Evolutionary conservation across 805 yeast genomes (phyloP).

Genomic region (Wickerhamomyces pijperi): DNA sequence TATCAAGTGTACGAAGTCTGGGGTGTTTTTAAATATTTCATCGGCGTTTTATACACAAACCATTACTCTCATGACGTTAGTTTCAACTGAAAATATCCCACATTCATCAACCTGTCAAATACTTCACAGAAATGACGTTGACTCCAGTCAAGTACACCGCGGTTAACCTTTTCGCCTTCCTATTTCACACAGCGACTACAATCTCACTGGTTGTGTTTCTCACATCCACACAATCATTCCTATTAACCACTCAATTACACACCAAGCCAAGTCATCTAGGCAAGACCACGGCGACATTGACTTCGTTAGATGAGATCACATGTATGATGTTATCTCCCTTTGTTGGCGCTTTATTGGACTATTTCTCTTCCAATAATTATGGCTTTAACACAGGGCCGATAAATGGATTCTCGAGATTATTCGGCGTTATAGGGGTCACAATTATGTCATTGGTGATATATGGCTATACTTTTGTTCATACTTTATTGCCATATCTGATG

Average conservation of each 20-base stretch:
- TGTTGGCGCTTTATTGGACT: constrained; percentile 36
- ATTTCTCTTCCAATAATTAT: constrained; percentile 27
- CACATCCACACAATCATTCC: constrained; percentile 32
- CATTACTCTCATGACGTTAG: too few species aligned
- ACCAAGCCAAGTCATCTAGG: constrained; percentile 23
- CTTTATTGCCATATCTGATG: constrained; percentile 38
- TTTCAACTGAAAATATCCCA: too few species aligned
- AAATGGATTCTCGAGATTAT: constrained; percentile 31
- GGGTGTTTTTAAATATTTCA: too few species aligned
- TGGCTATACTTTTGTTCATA: constrained; percentile 26
- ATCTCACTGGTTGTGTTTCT: constrained; percentile 32
- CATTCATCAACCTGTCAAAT: too few species aligned
- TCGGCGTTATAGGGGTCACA: constrained; percentile 32
- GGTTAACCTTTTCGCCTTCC: not conserved
- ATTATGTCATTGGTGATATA: constrained; percentile 38
- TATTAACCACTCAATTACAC: constrained; percentile 26
- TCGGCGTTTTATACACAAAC: too few species aligned
- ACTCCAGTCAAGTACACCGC: not conserved
- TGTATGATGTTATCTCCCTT: constrained; percentile 45
- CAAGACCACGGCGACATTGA: constrained; percentile 34
- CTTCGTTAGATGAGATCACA: constrained; percentile 49
- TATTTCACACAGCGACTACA: constrained; percentile 8
- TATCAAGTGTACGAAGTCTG: too few species aligned
- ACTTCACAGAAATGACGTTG: too few species aligned
- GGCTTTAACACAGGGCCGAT: constrained; percentile 56